Evolutionary conservation across 2,329 filamentous ascomycete species (phyloP).

Genomic region (Trichoderma atroviride): DNA sequence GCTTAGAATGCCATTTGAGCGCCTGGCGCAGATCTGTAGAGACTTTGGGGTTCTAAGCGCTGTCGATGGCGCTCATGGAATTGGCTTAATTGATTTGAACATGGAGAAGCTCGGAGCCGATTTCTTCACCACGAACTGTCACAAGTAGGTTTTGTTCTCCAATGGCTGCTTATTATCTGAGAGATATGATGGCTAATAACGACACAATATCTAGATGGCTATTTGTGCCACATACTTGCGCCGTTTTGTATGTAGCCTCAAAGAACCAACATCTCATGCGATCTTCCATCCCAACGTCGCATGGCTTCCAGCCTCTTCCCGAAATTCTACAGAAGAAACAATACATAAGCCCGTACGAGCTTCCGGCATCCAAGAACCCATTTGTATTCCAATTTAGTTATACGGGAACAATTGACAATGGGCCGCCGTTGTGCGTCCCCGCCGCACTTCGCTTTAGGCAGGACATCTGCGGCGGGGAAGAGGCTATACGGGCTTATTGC

Average conservation of each 20-base stretch:
- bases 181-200: not conserved
- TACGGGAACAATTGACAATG: slow-evolving; percentile 14
- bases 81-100: slow-evolving; percentile 19
- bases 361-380: slow-evolving; percentile 12
- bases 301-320: slow-evolving; percentile 16
- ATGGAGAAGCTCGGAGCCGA: slow-evolving; percentile 10
- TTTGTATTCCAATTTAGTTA: slow-evolving; percentile 24
- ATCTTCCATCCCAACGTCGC: slow-evolving; percentile 12
- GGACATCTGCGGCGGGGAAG: slow-evolving; percentile 6
- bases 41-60: slow-evolving; percentile 9
- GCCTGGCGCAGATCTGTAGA: not conserved
- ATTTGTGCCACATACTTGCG: slow-evolving; percentile 20
- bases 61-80: slow-evolving; percentile 21
- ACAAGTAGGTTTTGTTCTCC: slow-evolving; percentile 7
- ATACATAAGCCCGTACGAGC: slow-evolving; percentile 12
- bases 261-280: slow-evolving; percentile 18
- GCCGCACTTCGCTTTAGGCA: not conserved
- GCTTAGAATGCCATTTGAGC: slow-evolving; percentile 19
- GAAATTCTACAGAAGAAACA: slow-evolving; percentile 2
- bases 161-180: not conserved
- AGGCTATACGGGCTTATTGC: slow-evolving; percentile 12
- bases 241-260: slow-evolving; percentile 9
- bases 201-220: slow-evolving; percentile 7
- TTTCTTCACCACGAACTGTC: slow-evolving; percentile 18
- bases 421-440: slow-evolving; percentile 10